phyloP scores from a whole-genome alignment of 306 rosid species.

The Arachis hypogaea region DNA sequence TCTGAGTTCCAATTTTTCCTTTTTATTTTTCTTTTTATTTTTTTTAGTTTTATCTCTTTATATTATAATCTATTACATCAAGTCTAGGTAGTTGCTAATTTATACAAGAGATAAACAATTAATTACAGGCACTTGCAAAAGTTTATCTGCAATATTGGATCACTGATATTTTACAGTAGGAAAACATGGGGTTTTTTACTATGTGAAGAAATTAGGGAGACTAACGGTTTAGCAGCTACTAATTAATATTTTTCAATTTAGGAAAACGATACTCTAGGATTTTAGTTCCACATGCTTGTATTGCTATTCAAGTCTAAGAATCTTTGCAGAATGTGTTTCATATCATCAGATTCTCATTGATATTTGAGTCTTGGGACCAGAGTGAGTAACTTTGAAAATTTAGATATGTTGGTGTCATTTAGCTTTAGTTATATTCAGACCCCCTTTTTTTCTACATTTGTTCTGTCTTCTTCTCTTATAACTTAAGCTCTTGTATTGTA shows the following conservation, averaged over 20 bases:
- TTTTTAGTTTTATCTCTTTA: constrained; percentile 23
- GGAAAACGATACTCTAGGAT: neutral
- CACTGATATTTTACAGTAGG: constrained; percentile 18
- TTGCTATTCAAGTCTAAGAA: constrained; percentile 23
- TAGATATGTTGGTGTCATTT: constrained; percentile 4
- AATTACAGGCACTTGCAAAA: neutral
- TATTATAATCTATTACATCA: constrained; percentile 15
- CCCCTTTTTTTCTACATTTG: no score
- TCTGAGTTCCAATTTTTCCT: constrained; percentile 7
- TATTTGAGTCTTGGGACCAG: constrained; percentile 4
- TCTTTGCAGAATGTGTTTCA: neutral
- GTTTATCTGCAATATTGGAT: constrained; percentile 10
- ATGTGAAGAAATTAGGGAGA: constrained; percentile 29
- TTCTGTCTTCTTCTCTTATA: constrained; percentile 39
- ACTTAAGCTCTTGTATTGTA: constrained; percentile 51
- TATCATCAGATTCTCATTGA: constrained; percentile 9
- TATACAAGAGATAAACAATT: constrained; percentile 20
- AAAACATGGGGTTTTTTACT: constrained; percentile 15
- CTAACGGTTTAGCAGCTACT: constrained; percentile 5
- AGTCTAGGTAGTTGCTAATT: constrained; percentile 25
- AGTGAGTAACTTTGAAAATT: neutral
- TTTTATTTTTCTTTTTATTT: no score
- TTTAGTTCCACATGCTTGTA: constrained; percentile 15
- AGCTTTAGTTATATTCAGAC: constrained; percentile 3
- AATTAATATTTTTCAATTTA: constrained; percentile 7